Evolutionary conservation across 257 asterid genomes (phyloP).

Genomic region (Nicotiana undulata): DNA sequence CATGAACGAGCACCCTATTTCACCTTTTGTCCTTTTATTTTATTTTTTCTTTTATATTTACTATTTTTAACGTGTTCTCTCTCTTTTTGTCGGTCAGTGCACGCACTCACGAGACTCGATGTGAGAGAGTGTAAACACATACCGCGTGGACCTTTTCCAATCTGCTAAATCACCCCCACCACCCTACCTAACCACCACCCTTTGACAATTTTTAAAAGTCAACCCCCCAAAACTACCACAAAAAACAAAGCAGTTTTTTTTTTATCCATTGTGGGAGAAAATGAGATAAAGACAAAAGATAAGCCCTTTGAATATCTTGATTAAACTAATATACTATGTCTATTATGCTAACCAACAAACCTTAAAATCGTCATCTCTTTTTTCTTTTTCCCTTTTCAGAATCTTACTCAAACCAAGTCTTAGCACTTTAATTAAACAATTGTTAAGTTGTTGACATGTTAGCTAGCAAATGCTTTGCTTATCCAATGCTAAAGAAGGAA

Average conservation of each 20-base stretch:
- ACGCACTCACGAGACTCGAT: slow-evolving; percentile 11
- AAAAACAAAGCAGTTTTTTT: background rate
- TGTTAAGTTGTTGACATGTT: slow-evolving; percentile 5
- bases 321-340: background rate
- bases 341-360: background rate
- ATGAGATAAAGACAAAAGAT: slow-evolving; percentile 9
- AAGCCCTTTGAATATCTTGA: background rate
- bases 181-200: background rate
- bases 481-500: background rate
- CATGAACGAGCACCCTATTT: background rate
- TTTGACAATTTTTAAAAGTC: slow-evolving; percentile 49
- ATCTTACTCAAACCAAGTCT: slow-evolving; percentile 6
- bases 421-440: background rate
- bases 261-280: background rate
- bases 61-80: background rate
- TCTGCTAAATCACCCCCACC: background rate
- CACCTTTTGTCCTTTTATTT: background rate
- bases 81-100: slow-evolving; percentile 6
- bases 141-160: slow-evolving; percentile 58
- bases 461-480: background rate
- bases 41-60: background rate
- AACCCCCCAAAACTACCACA: slow-evolving; percentile 16
- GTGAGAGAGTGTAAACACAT: slow-evolving; percentile 12
- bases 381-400: background rate
- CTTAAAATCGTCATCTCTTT: background rate